A percentile compares a stretch with the other conserved stretches of the same genome.
Evolutionary conservation across 176 grass and related monocot genomes (phyloP).

Genomic region (Lolium multiflorum): DNA sequence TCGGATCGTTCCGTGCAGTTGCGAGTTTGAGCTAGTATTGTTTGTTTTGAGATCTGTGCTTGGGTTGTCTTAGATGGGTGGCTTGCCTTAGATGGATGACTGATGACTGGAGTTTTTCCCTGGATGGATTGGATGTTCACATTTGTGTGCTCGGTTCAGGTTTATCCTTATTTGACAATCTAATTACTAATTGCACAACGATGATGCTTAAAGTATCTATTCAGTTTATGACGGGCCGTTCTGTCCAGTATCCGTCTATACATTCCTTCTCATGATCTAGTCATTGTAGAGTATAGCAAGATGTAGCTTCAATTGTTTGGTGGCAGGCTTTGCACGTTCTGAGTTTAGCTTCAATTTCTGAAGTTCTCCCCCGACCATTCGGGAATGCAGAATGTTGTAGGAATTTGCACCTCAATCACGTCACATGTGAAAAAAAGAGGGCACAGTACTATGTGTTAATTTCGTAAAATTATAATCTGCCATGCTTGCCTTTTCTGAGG

Average conservation of each 20-base stretch:
- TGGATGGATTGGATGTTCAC: background rate
- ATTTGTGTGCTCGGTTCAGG: background rate
- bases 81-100: background rate
- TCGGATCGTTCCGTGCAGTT: background rate
- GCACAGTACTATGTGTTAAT: background rate
- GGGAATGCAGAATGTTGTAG: background rate
- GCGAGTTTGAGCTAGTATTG: background rate
- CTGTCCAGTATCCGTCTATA: background rate
- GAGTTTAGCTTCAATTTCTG: background rate
- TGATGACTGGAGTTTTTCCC: background rate
- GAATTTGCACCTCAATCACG: background rate
- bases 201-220: background rate
- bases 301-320: background rate
- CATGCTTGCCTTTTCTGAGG: background rate
- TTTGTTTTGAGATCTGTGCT: background rate
- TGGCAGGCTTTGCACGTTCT: background rate
- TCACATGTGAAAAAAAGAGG: background rate
- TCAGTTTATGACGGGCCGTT: background rate
- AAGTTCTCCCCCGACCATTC: background rate
- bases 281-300: background rate
- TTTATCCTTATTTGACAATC: background rate
- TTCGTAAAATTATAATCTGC: background rate
- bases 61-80: background rate
- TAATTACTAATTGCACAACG: background rate
- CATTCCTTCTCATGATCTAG: background rate